A percentile compares a stretch with the other conserved stretches of the same genome.
phyloP scores from a whole-genome alignment of 352 stramenopile genomes.

The Globisporangium cystogenes region DNA sequence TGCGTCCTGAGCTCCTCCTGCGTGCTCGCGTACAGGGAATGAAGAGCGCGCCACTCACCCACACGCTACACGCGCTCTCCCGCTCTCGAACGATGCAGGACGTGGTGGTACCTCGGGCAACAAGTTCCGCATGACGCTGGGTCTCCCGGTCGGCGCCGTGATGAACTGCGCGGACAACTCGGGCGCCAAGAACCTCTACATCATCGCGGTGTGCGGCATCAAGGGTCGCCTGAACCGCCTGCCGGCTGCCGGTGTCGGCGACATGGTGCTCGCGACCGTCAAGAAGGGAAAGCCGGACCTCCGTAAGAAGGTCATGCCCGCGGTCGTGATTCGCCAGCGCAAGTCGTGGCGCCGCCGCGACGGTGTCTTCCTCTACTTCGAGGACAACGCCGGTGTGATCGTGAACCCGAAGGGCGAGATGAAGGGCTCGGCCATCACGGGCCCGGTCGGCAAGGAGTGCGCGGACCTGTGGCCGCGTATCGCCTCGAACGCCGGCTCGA shows the following conservation, averaged over 20 bases:
- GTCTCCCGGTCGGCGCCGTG: constrained; percentile 97
- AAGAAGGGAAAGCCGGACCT: constrained; percentile 99
- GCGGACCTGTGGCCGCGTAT: constrained; percentile 99
- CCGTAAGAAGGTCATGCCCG: constrained; percentile 99
- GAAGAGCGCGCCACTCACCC: too few species aligned
- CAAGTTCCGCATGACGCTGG: constrained; percentile 99
- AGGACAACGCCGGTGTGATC: constrained; percentile 99
- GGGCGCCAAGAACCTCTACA: constrained; percentile 99
- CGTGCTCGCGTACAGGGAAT: too few species aligned
- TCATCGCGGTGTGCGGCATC: constrained; percentile 99
- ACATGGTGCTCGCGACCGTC: constrained; percentile 99
- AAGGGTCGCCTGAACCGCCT: constrained; percentile 99
- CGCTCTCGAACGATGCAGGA: constrained; percentile 77
- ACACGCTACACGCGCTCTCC: not conserved
- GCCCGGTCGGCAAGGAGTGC: constrained; percentile 99
- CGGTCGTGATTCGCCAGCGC: constrained; percentile 98
- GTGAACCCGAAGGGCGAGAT: constrained; percentile 99
- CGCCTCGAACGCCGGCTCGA: constrained; percentile 98
- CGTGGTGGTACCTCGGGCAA: constrained; percentile 95
- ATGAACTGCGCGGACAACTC: constrained; percentile 99
- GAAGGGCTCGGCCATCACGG: constrained; percentile 99
- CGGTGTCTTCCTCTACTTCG: constrained; percentile 99
- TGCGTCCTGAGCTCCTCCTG: constrained; percentile 42
- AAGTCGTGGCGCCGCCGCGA: constrained; percentile 99
- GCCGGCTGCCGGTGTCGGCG: constrained; percentile 96